A percentile compares a stretch with the other conserved stretches of the same genome.
These are phyloP conservation scores for Thelonectria discophora DNA, from an alignment of 2,329 filamentous ascomycete genomes.

Conservation along the genomic window DNA sequence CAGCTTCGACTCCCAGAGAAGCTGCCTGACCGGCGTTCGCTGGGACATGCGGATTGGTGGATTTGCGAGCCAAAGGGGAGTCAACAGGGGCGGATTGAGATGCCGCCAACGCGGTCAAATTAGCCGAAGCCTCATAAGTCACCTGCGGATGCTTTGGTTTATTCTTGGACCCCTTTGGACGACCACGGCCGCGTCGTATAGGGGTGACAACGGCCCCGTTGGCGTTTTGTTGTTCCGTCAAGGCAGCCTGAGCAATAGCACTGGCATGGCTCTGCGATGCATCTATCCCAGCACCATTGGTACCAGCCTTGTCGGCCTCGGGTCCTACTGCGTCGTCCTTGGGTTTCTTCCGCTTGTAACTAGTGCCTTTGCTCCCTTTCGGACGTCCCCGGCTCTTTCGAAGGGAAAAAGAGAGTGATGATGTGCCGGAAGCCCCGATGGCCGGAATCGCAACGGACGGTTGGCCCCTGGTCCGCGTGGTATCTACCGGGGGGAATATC, in stretches of 20 bases:
- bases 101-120: slow-evolving; percentile 1
- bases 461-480: slow-evolving; percentile 35
- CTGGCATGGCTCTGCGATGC: slow-evolving; percentile 10
- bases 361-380: slow-evolving; percentile 60
- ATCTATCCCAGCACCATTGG: background rate
- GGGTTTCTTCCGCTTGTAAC: slow-evolving; percentile 60
- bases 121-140: slow-evolving; percentile 11
- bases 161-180: slow-evolving; percentile 59
- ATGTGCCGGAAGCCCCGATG: slow-evolving; percentile 22
- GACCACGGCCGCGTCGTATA: slow-evolving; percentile 46
- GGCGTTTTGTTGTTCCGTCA: slow-evolving; percentile 25
- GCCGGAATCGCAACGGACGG: background rate
- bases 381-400: slow-evolving; percentile 60
- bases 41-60: too few species aligned
- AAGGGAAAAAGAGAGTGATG: background rate
- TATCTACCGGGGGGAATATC: slow-evolving; percentile 62
- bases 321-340: slow-evolving; percentile 49
- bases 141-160: slow-evolving; percentile 45
- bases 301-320: slow-evolving; percentile 8
- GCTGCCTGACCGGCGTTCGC: background rate
- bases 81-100: slow-evolving; percentile 9
- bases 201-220: slow-evolving; percentile 33
- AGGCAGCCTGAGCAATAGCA: slow-evolving; percentile 18
- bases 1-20: background rate
- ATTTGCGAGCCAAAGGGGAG: slow-evolving; percentile 33